A percentile compares a stretch with the other conserved stretches of the same genome.
These are phyloP conservation scores for Dacryopinax spathularia DNA, from an alignment of 768 basidiomycete genomes.

Conservation along the genomic window DNA sequence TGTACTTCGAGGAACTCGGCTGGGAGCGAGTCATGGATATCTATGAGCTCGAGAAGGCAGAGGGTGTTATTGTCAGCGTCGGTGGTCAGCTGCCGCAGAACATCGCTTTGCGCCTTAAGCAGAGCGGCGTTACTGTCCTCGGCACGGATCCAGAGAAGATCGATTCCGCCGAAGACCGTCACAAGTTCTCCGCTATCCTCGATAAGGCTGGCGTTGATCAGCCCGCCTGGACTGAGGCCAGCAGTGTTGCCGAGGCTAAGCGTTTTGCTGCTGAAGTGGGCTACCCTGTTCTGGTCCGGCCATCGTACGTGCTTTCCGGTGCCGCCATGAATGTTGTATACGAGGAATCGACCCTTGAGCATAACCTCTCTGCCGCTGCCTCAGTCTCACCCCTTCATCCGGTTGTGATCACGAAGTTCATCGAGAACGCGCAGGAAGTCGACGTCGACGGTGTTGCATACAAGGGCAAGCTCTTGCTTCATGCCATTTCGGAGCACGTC, in stretches of 20 bases:
- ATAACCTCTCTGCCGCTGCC: constrained; percentile 93
- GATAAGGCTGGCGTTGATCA: constrained; percentile 94
- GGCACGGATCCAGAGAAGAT: constrained; percentile 93
- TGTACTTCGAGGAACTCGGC: constrained; percentile 97
- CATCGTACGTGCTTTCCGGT: constrained; percentile 95
- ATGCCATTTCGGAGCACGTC: constrained; percentile 95
- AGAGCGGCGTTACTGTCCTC: constrained; percentile 79
- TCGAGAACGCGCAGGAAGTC: constrained; percentile 93
- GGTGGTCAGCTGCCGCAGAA: constrained; percentile 99
- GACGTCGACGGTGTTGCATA: constrained; percentile 95
- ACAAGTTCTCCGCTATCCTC: constrained; percentile 96
- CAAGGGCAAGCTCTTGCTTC: constrained; percentile 79
- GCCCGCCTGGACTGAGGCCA: constrained; percentile 89
- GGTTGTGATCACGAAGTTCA: constrained; percentile 98
- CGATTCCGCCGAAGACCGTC: constrained; percentile 93
- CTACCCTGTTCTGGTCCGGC: constrained; percentile 96
- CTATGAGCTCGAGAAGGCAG: constrained; percentile 85
- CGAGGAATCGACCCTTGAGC: constrained; percentile 75
- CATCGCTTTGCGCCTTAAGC: constrained; percentile 88
- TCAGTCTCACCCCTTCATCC: constrained; percentile 93
- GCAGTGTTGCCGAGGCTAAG: constrained; percentile 78
- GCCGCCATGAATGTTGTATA: constrained; percentile 99
- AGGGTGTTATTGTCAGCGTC: constrained; percentile 91
- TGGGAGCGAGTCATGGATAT: constrained; percentile 99
- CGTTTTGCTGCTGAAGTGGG: constrained; percentile 76